Evolutionary conservation across 1,139 yeast genomes (phyloP), one percentile per base, ranked within the genome.

Genomic region (Torulaspora pretoriensis): DNA sequence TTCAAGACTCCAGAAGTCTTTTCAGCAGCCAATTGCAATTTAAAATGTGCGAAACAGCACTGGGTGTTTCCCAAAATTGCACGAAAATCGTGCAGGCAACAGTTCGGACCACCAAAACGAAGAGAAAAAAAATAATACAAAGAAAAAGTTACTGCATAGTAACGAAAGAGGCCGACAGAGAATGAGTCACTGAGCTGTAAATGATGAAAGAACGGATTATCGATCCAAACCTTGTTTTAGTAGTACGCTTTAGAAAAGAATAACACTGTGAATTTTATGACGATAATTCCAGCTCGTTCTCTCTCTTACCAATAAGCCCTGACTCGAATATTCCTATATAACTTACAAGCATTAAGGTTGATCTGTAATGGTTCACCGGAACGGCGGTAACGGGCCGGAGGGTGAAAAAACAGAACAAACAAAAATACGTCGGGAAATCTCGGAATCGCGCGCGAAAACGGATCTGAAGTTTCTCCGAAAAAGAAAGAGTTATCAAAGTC

Each of bases 341-440:
- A 19, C 22, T 4, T 19, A 19, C 22, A 19, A 19, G 2, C 22
- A 19, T 19, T 29, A 1, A 29, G 32, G 19, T 16, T 13, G 22
- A 13, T 14, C n/a, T 22, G 32, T 10, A 10, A 27, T 13, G n/a
- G 17, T 16, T 14, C n/a, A 29, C 22, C 22, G 22, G 19, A n/a
- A 29, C 16, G 10, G 32, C 32, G n/a, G 32, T 14, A 29, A 29
- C 32, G 16, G 32, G 17, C 32, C 17, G 32, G 32, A 14, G 19
- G 32, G 16, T 22, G 8, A 27, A 13, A 14, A 29, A 13, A 14
- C 6, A 19, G 22, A 19, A 19, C 7, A 19, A 19, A 19, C 19
- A 16, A 19, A 29, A 29, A 29, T 29, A 29, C 32, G 32, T 29
- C 32, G 32, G 32, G 32, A 29, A 13, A 13, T 29, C 19, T 29